Percentiles rank a stretch among this genome's conserved stretches.
Evolutionary conservation across 495 filamentous ascomycete species (phyloP).

Genomic region (Trypethelium eluteriae): DNA sequence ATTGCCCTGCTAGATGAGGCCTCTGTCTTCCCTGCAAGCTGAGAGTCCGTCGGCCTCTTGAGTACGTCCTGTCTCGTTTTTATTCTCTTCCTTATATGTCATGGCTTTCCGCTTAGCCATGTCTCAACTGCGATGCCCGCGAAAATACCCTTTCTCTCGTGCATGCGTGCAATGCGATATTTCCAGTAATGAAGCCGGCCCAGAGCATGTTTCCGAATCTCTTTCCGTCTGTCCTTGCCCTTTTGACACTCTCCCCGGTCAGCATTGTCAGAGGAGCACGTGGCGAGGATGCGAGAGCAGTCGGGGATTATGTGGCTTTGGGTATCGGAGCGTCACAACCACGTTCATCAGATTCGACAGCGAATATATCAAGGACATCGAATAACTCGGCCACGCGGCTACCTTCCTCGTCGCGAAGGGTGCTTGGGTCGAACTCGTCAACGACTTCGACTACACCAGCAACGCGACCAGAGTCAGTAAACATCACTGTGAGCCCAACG

Average conservation of each 20-base stretch:
- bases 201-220: neutral
- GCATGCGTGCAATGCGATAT: neutral
- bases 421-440: neutral
- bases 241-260: neutral
- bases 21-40: neutral
- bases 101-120: neutral
- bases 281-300: neutral
- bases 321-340: neutral
- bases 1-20: neutral
- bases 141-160: too few species aligned
- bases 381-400: neutral
- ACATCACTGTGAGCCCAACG: neutral
- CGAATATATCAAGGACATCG: neutral
- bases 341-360: neutral
- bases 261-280: neutral
- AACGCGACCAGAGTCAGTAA: neutral
- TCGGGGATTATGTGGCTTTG: neutral
- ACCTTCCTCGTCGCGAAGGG: neutral
- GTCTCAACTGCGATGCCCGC: neutral
- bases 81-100: neutral
- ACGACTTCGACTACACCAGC: neutral
- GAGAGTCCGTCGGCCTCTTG: neutral
- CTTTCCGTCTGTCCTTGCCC: neutral
- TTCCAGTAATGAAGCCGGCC: neutral
- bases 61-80: neutral